These are phyloP conservation scores for Agrostemma githago DNA, from an alignment of 148 eudicot genomes.

Conservation along the genomic window DNA sequence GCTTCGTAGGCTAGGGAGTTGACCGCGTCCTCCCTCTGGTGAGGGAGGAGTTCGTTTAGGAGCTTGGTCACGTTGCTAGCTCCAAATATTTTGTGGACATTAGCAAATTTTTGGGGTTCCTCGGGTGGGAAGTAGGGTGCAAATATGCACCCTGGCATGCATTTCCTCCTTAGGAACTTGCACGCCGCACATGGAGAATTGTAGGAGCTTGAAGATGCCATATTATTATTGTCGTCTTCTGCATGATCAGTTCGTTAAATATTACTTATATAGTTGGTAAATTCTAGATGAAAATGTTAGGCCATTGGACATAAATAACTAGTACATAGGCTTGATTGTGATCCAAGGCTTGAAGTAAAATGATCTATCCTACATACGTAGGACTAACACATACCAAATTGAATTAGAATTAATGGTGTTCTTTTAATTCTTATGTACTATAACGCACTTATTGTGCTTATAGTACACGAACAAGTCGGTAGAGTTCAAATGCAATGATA, in stretches of 20 bases:
- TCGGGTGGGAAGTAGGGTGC: conserved; percentile 85
- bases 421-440: not conserved
- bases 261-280: too few relatives aligned
- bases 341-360: too few relatives aligned
- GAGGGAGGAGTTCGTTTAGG: conserved; percentile 69
- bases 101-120: conserved; percentile 77
- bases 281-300: too few relatives aligned
- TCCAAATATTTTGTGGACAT: conserved; percentile 86
- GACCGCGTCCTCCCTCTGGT: conserved; percentile 75
- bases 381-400: too few relatives aligned
- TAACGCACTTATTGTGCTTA: not conserved
- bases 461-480: conserved; percentile 1
- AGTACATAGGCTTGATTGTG: too few relatives aligned
- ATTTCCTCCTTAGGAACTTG: conserved; percentile 80
- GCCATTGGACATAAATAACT: too few relatives aligned
- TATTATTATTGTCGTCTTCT: conserved; percentile 2
- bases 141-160: conserved; percentile 78
- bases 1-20: conserved; percentile 82
- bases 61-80: conserved; percentile 80
- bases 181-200: conserved; percentile 85
- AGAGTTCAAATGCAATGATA: not conserved
- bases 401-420: not conserved
- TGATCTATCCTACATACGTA: too few relatives aligned
- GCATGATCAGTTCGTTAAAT: not conserved
- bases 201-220: conserved; percentile 77